phyloP scores from a whole-genome alignment of 2,329 filamentous ascomycete genomes.

The Clonostachys solani region DNA sequence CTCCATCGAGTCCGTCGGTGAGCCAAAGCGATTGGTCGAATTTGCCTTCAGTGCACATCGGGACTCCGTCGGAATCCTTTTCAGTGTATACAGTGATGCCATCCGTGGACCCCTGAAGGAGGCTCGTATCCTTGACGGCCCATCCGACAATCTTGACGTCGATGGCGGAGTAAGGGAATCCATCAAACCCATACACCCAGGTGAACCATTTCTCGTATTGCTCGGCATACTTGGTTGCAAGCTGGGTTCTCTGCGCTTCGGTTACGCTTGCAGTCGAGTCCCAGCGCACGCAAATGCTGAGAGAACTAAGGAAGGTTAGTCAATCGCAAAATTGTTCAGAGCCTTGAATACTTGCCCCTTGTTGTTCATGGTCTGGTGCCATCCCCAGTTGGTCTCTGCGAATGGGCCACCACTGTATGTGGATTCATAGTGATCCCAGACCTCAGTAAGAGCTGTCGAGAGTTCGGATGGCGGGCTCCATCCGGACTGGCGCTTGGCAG shows the following conservation, averaged over 20 bases:
- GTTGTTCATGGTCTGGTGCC: not conserved
- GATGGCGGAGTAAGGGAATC: conserved; percentile 33
- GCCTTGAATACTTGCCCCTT: not conserved
- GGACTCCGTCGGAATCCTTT: conserved; percentile 28
- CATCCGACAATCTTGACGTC: conserved; percentile 36
- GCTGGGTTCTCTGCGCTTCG: conserved; percentile 27
- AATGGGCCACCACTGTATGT: not conserved
- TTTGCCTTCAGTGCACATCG: conserved; percentile 34
- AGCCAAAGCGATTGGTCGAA: conserved; percentile 43
- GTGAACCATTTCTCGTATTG: conserved; percentile 35
- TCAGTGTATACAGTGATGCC: conserved; percentile 35
- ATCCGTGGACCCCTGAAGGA: conserved; percentile 28
- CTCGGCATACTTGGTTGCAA: conserved; percentile 24
- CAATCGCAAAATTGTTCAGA: too few species aligned
- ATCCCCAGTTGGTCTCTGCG: not conserved
- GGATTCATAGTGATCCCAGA: not conserved
- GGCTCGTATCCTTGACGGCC: conserved; percentile 29
- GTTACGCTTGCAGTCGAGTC: conserved; percentile 29
- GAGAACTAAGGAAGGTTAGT: too few species aligned
- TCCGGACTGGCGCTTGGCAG: conserved; percentile 19
- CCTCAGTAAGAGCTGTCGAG: not conserved
- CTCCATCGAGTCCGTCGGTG: conserved; percentile 36
- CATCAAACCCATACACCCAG: conserved; percentile 35
- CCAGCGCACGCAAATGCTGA: conserved; percentile 32
- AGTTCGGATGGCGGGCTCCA: not conserved